Conservation (phyloP, 2,329 filamentous ascomycete species). For the Falciphora oryzae region DNA sequence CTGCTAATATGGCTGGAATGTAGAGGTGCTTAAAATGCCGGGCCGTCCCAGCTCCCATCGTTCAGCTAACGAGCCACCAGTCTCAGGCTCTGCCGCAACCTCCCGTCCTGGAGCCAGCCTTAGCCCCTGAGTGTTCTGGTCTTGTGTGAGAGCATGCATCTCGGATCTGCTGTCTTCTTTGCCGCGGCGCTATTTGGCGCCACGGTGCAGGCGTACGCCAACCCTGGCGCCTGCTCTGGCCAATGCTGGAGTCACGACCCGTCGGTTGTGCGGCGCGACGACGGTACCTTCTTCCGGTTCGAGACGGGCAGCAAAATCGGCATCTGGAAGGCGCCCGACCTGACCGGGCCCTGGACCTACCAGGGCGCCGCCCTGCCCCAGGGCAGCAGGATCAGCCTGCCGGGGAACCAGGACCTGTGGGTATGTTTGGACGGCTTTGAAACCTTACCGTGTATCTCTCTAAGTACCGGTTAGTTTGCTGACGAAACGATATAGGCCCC, state of each 20-base stretch:
- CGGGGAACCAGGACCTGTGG: slow-evolving; percentile 34
- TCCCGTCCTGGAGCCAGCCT: too few species aligned
- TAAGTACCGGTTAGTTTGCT: not conserved
- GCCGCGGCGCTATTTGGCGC: not conserved
- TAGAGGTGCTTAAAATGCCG: too few species aligned
- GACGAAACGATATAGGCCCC: slow-evolving; percentile 43
- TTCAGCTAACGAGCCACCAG: too few species aligned
- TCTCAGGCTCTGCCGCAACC: too few species aligned
- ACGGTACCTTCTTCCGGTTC: slow-evolving; percentile 38
- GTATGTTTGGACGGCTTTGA: slow-evolving; percentile 19
- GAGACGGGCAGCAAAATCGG: slow-evolving; percentile 34
- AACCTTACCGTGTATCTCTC: too few species aligned
- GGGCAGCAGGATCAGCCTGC: slow-evolving; percentile 31
- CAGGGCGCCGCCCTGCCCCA: slow-evolving; percentile 30
- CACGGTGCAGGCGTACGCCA: not conserved
- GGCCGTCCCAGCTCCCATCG: too few species aligned
- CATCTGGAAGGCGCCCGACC: slow-evolving; percentile 30
- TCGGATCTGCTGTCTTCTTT: not conserved
- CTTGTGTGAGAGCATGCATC: not conserved
- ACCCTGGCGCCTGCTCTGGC: slow-evolving; percentile 27
- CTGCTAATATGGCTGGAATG: too few species aligned
- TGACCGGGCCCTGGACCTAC: slow-evolving; percentile 36
- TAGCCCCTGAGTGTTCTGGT: too few species aligned
- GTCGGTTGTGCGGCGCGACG: slow-evolving; percentile 30
- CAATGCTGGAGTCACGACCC: slow-evolving; percentile 28